A percentile compares a stretch with the other conserved stretches of the same genome.
phyloP scores from a whole-genome alignment of 805 yeast genomes.

The Yarrowia osloensis region DNA sequence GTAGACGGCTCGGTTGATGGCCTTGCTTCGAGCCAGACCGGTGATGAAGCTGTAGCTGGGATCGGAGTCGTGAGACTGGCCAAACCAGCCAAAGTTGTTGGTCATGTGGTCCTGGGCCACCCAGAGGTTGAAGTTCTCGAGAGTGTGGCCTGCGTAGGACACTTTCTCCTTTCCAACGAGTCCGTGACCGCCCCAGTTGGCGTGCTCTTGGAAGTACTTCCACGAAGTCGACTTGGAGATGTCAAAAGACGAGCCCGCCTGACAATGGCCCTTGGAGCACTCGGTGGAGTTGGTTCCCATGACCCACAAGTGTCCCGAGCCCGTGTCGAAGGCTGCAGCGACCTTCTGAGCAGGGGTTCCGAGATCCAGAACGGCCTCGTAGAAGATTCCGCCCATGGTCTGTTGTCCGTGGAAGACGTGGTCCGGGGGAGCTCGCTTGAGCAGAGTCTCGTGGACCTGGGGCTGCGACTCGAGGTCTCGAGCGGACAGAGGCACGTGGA shows the following conservation, averaged over 20 bases:
- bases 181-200: neutral
- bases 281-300: constrained; percentile 29
- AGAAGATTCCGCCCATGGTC: neutral
- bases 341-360: constrained; percentile 62
- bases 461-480: neutral
- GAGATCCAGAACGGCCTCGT: constrained; percentile 38
- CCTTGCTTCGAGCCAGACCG: neutral
- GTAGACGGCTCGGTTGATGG: too few species aligned
- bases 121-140: neutral
- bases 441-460: too few species aligned
- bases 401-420: neutral
- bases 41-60: neutral
- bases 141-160: neutral
- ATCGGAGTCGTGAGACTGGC: neutral
- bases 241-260: neutral
- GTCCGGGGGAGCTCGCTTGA: neutral
- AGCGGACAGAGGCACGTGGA: neutral
- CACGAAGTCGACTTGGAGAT: neutral
- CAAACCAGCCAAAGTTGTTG: neutral
- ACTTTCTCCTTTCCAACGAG: neutral
- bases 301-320: constrained; percentile 69
- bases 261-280: neutral
- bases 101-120: neutral
- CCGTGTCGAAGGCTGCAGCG: constrained; percentile 62
- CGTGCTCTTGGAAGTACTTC: neutral